Evolutionary conservation across 306 rosid species (phyloP), one percentile per base, ranked within the genome.

Genomic region (Arachis stenosperma): DNA sequence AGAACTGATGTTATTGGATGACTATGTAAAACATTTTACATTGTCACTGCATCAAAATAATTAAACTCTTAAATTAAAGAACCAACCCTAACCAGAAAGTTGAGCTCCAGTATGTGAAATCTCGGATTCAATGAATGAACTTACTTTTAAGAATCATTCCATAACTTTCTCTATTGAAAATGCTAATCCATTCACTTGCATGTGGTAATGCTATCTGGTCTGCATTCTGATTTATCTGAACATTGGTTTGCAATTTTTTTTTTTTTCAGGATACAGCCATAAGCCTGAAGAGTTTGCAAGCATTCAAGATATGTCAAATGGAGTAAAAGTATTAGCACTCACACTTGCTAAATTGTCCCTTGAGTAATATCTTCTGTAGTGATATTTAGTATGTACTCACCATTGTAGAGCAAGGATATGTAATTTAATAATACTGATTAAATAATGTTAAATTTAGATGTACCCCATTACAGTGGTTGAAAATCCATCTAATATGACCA

Each of bases 211-310:
- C n/a, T 42, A 47, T 47, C 55, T 5, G 17, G 33, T 56, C 69
- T 42, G 59, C 36, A 9, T 27, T 64, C 8, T 57, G 74, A 57
- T 70, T 27, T 22, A 37, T 33, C 59, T 15, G 62, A 65, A 33
- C 48, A 14, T 7, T 7, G 48, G 33, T 30, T 53, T 8, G 65
- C 14, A 14, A 7, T 12, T n/a, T 37, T 22, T 54, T 46, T 54
- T 46, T 65, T 81, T 71, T 73, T 78, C 96, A 91, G 98, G 98
- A 55, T 94, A 89, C 84, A 94, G 97, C 86, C 97, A 94, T 70
- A 94, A 89, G 83, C 98, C 98, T 42, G 98, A 94, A 75, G 98
- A 94, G 81, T 91, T 79, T 78, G 83, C 98, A 57, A 78, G 79
- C 48, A 48, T 73, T 69, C 30, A 91, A 70, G 96, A 89, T 71